These are phyloP conservation scores for Emericellopsis cladophorae DNA, from an alignment of 2,329 filamentous ascomycete species.

Conservation along the genomic window DNA sequence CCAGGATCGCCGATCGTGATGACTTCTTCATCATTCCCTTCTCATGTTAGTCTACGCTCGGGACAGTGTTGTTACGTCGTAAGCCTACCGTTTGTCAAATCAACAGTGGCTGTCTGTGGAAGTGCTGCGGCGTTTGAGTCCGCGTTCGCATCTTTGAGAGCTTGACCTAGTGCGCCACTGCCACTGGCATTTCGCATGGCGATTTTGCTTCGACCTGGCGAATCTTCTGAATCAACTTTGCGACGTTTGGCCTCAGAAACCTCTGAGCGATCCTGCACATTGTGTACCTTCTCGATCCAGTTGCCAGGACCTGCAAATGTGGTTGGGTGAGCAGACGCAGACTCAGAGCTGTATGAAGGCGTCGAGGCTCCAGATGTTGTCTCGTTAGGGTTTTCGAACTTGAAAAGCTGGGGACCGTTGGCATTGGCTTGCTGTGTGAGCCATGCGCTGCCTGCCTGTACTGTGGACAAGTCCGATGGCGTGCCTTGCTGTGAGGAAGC, in stretches of 20 bases:
- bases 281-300: slow-evolving; percentile 67
- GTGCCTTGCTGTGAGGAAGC: too few species aligned
- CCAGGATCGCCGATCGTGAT: slow-evolving; percentile 44
- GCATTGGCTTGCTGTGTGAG: slow-evolving; percentile 7
- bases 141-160: slow-evolving; percentile 48
- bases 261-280: slow-evolving; percentile 52
- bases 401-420: slow-evolving; percentile 24
- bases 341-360: slow-evolving; percentile 10
- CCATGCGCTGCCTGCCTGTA: too few species aligned
- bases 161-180: slow-evolving; percentile 49
- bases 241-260: slow-evolving; percentile 51
- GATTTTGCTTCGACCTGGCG: slow-evolving; percentile 21
- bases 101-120: slow-evolving; percentile 33
- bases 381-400: slow-evolving; percentile 25
- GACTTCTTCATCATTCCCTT: slow-evolving; percentile 40
- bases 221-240: slow-evolving; percentile 33
- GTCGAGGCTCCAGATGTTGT: slow-evolving; percentile 20
- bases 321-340: slow-evolving; percentile 7
- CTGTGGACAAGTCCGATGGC: too few species aligned
- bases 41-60: slow-evolving; percentile 3
- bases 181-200: slow-evolving; percentile 19
- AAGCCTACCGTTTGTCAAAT: slow-evolving; percentile 39
- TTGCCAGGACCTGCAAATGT: slow-evolving; percentile 30
- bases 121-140: slow-evolving; percentile 18
- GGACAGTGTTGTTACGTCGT: not conserved